Base-by-base conservation (phyloP, 768 basidiomycete species). In the Leccinum rimulosum region DNA sequence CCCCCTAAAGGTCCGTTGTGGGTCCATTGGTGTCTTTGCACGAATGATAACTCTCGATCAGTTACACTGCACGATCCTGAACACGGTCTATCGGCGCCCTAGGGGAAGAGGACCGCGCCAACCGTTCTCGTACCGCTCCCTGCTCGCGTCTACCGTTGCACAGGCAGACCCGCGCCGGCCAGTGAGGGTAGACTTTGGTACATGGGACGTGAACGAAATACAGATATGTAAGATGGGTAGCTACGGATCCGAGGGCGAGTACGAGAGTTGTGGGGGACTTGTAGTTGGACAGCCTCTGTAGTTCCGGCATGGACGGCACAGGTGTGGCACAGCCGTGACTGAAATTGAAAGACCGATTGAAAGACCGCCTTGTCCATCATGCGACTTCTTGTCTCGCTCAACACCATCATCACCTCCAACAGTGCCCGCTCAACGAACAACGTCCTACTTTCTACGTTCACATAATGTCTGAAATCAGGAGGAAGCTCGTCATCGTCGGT, bases 401-500 rank as follows among this genome's bases (percentile, higher is more conserved):
- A 73, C 71, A 73, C 71, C 71, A 68, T 72, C 66, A 68, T 72
- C 66, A 68, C 60, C 72, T 61, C 61, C 65, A 72, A 74, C 69
- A 74, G 66, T 70, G 73, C 73, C 73, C 66, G 71, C 69, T 65
- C 66, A 57, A 61, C 68, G 59, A 64, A 68, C 64, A 60, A 67
- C 62, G 65, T 62, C 59, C 66, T 62, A 73, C 72, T 68, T 61
- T 69, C 70, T 72, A 75, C 73, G 67, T 64, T 69, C 73, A 62
- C 50, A 68, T 70, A 75, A 98, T 98, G 95, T 88, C 94, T 74
- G 95, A 97, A 82, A 96, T 98, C 77, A 86, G 95, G 79, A 90
- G 95, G 78, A 98, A 98, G 79, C 88, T 98, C 68, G 95, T 98
- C 75, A 97, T 98, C 76, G 95, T 98, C 66, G 95, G 95, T 75